phyloP scores from a whole-genome alignment of 1,284 basidiomycete genomes.

The Athelia sp. region DNA sequence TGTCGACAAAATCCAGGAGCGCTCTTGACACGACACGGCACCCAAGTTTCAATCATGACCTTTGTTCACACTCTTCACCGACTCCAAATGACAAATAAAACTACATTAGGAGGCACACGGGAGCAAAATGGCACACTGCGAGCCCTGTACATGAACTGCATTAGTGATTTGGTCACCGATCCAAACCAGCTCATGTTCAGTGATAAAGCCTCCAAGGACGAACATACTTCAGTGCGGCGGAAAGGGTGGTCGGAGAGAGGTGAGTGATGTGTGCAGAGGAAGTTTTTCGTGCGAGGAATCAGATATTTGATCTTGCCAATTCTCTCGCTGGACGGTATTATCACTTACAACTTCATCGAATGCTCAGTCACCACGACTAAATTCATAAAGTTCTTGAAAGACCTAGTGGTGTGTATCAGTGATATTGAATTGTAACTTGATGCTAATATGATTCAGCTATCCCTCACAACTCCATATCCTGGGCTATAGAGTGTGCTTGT shows the following conservation, averaged over 20 bases:
- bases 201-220: conserved; percentile 20
- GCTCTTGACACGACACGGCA: conserved; percentile 7
- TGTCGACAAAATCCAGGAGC: conserved; percentile 17
- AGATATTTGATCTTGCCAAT: conserved; percentile 18
- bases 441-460: too few species aligned
- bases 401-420: conserved; percentile 17
- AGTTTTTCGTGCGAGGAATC: conserved; percentile 13
- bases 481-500: too few species aligned
- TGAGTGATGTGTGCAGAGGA: conserved; percentile 9
- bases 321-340: conserved; percentile 20
- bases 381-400: conserved; percentile 17
- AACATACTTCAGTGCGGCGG: conserved; percentile 9
- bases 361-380: conserved; percentile 15
- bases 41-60: conserved; percentile 10
- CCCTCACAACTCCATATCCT: too few species aligned
- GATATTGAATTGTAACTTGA: too few species aligned
- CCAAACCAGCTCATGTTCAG: conserved; percentile 20
- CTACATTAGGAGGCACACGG: conserved; percentile 9
- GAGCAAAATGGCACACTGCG: conserved; percentile 16
- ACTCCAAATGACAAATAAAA: background rate
- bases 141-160: conserved; percentile 20
- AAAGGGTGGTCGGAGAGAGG: conserved; percentile 18
- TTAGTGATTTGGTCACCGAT: conserved; percentile 13
- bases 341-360: conserved; percentile 21
- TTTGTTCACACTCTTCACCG: background rate